These are phyloP conservation scores for Penicillium sp. DNA, from an alignment of 2,329 filamentous ascomycete genomes.

Conservation along the genomic window DNA sequence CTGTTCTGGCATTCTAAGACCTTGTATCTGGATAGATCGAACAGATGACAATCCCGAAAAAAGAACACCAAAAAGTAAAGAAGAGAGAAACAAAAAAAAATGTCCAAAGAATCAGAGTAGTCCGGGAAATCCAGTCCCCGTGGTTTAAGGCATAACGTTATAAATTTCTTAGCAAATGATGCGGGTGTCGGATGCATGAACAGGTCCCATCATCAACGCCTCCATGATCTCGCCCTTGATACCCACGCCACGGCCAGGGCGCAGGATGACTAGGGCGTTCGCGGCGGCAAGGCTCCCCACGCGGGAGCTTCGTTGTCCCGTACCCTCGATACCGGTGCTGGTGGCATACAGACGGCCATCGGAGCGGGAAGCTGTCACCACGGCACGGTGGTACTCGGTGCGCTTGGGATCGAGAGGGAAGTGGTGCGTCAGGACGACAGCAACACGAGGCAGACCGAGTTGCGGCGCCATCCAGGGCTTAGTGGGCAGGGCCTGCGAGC, in stretches of 20 bases:
- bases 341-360: slow-evolving; percentile 70
- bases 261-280: slow-evolving; percentile 74
- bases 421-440: slow-evolving; percentile 69
- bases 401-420: slow-evolving; percentile 71
- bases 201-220: slow-evolving; percentile 71
- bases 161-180: slow-evolving; percentile 15
- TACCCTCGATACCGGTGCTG: slow-evolving; percentile 69
- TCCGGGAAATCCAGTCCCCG: slow-evolving; percentile 13
- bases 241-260: slow-evolving; percentile 51
- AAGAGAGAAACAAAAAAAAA: slow-evolving; percentile 2
- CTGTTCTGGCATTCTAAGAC: slow-evolving; percentile 7
- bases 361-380: slow-evolving; percentile 59
- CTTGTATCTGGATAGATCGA: neutral
- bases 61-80: neutral
- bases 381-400: slow-evolving; percentile 85
- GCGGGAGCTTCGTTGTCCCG: slow-evolving; percentile 74
- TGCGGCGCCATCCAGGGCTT: slow-evolving; percentile 46
- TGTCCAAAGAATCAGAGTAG: neutral
- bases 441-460: slow-evolving; percentile 70
- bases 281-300: slow-evolving; percentile 87
- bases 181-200: slow-evolving; percentile 30
- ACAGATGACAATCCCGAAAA: neutral
- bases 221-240: slow-evolving; percentile 69
- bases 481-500: slow-evolving; percentile 13
- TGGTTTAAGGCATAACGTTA: neutral